Base-by-base conservation (phyloP, 2,329 filamentous ascomycete genomes). In the Pseudogymnoascus sp. region DNA sequence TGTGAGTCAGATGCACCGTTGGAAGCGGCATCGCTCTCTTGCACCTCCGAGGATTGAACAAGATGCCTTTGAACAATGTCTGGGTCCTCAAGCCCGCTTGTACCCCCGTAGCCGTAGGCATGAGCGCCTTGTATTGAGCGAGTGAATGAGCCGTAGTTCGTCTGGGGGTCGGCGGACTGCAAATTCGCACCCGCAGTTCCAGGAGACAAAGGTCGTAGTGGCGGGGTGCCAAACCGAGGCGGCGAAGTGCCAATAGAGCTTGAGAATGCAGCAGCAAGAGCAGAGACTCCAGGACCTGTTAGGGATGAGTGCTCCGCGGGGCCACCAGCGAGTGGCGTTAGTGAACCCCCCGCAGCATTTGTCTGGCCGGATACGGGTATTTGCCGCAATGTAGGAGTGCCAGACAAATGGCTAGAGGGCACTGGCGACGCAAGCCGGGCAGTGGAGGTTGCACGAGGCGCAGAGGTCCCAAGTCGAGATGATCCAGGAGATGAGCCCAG, bases 51-150 rank as follows among this genome's bases (percentile, higher is more conserved):
- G n/a, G 89, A 86, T 70, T 88, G 84, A 17, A 97, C 90, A 68
- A 96, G 76, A 79, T 99, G 94, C 67, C 93, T 83, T 72, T 87
- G 92, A 66, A 99, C 84, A 60, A 97, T 90, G 72, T 97, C 92
- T 13, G 92, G 88, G 69, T 97, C 91, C 75, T 97, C 92, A 71
- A 87, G 88, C 4, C 87, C 85, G 21, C 80, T 84, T 40, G 79
- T 75, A 57, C 79, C 82, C 58, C 74, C 73, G 63, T 73, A 74
- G 58, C 78, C 71, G 54, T 74, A 71, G 60, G 71, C 64, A 17
- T 59, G 57, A 24, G 57, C 57, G 15, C 78, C 71, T 63, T 75
- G 73, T 64, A 74, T 63, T 10, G 72, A 72, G 58, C 81, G 83
- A 40, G 82, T 81, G 69, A 95, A 92, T 8, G 92, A 96, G 60